These are phyloP conservation scores for Rickenella mellea DNA, from an alignment of 768 basidiomycete genomes.

Conservation along the genomic window DNA sequence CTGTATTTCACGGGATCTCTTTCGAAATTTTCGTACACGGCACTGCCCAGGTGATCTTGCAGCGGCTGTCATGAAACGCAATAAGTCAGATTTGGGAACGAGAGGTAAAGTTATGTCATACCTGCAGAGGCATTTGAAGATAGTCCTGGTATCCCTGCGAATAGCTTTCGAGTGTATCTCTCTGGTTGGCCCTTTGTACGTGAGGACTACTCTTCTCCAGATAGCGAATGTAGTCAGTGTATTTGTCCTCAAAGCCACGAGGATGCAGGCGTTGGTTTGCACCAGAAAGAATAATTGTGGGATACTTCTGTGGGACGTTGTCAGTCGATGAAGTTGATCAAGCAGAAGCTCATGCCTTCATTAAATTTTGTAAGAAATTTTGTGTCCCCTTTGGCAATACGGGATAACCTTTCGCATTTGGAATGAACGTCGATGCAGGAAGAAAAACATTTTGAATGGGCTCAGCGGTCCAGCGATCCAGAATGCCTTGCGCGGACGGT, in stretches of 20 bases:
- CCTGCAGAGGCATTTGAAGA: slow-evolving; percentile 90
- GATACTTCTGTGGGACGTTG: slow-evolving; percentile 55
- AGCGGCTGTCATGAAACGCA: slow-evolving; percentile 52
- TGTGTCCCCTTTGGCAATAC: slow-evolving; percentile 93
- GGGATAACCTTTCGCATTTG: slow-evolving; percentile 94
- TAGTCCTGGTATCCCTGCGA: slow-evolving; percentile 92
- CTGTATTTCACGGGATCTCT: slow-evolving; percentile 95
- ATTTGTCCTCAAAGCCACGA: slow-evolving; percentile 77
- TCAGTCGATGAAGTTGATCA: slow-evolving; percentile 8
- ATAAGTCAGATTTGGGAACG: slow-evolving; percentile 6
- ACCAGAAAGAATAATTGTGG: slow-evolving; percentile 74
- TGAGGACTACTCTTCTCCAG: slow-evolving; percentile 69
- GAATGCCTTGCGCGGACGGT: slow-evolving; percentile 64
- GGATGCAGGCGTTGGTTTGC: slow-evolving; percentile 56
- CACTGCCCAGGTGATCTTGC: slow-evolving; percentile 94
- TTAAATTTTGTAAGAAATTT: slow-evolving; percentile 79
- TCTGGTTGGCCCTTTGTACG: slow-evolving; percentile 51
- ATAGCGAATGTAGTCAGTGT: slow-evolving; percentile 82
- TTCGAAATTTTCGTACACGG: slow-evolving; percentile 96
- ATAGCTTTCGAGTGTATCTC: slow-evolving; percentile 80
- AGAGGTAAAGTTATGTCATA: slow-evolving; percentile 19
- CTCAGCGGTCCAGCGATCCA: slow-evolving; percentile 89
- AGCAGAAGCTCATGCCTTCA: slow-evolving; percentile 50
- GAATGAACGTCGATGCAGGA: slow-evolving; percentile 85
- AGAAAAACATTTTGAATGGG: slow-evolving; percentile 84